phyloP scores from a whole-genome alignment of 805 yeast species.

The Cyberlindnera japonica region DNA sequence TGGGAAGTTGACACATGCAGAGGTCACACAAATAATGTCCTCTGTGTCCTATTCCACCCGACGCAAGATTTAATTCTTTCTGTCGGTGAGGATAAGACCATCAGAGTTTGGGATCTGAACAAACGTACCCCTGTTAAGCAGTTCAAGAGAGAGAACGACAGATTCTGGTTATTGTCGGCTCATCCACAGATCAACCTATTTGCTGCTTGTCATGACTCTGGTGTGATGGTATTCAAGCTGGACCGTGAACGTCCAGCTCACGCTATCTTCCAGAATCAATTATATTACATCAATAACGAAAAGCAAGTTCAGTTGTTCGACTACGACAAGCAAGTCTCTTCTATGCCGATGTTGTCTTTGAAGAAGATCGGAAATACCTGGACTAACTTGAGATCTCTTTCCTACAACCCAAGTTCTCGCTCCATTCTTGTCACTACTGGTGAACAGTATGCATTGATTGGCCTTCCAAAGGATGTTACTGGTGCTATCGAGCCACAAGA shows the following conservation, averaged over 20 bases:
- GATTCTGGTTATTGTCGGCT: conserved; percentile 88
- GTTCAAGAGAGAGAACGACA: conserved; percentile 87
- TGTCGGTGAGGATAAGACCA: conserved; percentile 93
- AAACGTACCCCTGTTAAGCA: conserved; percentile 91
- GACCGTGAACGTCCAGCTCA: conserved; percentile 98
- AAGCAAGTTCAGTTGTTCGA: conserved; percentile 83
- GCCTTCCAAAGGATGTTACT: conserved; percentile 79
- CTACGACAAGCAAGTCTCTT: conserved; percentile 55
- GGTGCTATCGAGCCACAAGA: conserved; percentile 95
- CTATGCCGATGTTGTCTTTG: conserved; percentile 78
- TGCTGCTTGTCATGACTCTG: conserved; percentile 96
- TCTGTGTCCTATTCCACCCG: conserved; percentile 89
- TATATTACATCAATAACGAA: conserved; percentile 76
- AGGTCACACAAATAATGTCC: conserved; percentile 93
- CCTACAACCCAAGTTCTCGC: conserved; percentile 91
- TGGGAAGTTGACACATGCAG: conserved; percentile 99
- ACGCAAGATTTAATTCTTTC: conserved; percentile 88
- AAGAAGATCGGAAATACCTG: conserved; percentile 82
- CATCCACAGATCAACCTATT: conserved; percentile 90
- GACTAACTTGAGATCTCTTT: conserved; percentile 78
- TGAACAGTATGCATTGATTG: conserved; percentile 67
- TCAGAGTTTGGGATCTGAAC: conserved; percentile 95
- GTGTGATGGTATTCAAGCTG: conserved; percentile 95
- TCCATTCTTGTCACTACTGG: conserved; percentile 81
- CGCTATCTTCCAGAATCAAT: conserved; percentile 63